Base-by-base conservation (phyloP, 805 yeast genomes). In the Candida nanaspora region DNA sequence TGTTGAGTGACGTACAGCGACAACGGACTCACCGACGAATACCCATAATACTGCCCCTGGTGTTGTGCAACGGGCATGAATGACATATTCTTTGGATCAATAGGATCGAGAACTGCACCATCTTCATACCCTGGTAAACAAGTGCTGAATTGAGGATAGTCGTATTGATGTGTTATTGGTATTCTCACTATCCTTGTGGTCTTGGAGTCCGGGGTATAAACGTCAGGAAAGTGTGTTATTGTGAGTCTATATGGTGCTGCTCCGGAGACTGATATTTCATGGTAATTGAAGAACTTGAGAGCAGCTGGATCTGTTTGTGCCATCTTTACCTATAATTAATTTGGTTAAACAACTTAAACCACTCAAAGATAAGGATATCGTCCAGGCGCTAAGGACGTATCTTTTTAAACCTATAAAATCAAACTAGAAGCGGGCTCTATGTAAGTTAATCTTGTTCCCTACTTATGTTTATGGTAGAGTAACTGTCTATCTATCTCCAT, bases 191-290 rank as follows among this genome's bases (percentile, higher is more conserved):
- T 67, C 43, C 91, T 61, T 0, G 84, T 76, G 7, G 50, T 46
- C 19, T 48, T 39, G 0, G 43, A 61, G 7, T 50, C 43, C 3
- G 63, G 53, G 1, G 51, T 69, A 52, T 78, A 70, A 4, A 69
- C 61, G 47, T 80, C 79, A 6, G 87, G 88, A 52, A 80, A 83
- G 57, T 82, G 89, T 26, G 81, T 80, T 9, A 79, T 57, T 18
- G 76, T 72, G 10, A 79, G 30, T 3, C 6, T 22, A 11, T 38
- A 31, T 3, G n/a, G 7, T 4, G 21, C 22, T 26, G 6, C 5
- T n/a, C 15, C 40, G 3, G 8, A 52, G 11, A 63, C 61, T 4
- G 72, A 48, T 51, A 65, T 78, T 53, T 82, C 89, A 52, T 82
- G 86, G 49, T 80, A 81, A 53, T 83, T 82, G 69, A 79, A 82